Base-by-base conservation (phyloP, 805 yeast genomes). In the Jamesozyma gamospora region DNA sequence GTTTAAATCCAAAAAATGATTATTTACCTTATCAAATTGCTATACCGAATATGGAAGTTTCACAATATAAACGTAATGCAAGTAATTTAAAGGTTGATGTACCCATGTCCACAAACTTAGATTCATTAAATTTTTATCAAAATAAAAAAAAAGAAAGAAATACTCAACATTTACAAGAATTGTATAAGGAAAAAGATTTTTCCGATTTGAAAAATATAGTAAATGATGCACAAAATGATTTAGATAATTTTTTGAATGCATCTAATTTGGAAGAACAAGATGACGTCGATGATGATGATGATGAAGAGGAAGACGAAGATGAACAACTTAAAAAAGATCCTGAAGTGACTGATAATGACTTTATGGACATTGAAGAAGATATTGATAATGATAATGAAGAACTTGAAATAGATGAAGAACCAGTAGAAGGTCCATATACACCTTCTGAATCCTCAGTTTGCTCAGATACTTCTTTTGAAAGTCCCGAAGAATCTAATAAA, bases 1-100 rank as follows among this genome's bases (percentile, higher is more conserved):
- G 44, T 3, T 26, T 53, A 14, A 51, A 58, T 34, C 63, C 64
- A 4, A 26, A 37, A 2, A 47, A 39, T 14, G 55, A 51, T 4
- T 58, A 55, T 36, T 37, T 61, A 17, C 62, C 63, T 1, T 49
- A 49, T 17, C 50, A 48, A 16, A 34, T 58, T 5, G 62, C 57
- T 4, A 45, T 55, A 11, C 56, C 57, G 6, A 40, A 43, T 14
- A 40, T 47, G 31, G 36, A 32, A 3, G 31, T 34, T 11, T 9
- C 28, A 24, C 29, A 38, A 10, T 32, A 34, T 14, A 40, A 32
- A 28, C 25, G 15, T 17, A 18, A 31, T 18, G 14, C 25, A 5
- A 18, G 25, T 16, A 31, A 16, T 11, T 13, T 31, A 13, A 31
- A 31, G 3, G 13, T 17, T 18, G 15, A 13, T 12, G 17, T 12